A percentile compares a stretch with the other conserved stretches of the same genome.
Conservation (phyloP, 2,329 filamentous ascomycete genomes). For the Tolypocladium amazonense region DNA sequence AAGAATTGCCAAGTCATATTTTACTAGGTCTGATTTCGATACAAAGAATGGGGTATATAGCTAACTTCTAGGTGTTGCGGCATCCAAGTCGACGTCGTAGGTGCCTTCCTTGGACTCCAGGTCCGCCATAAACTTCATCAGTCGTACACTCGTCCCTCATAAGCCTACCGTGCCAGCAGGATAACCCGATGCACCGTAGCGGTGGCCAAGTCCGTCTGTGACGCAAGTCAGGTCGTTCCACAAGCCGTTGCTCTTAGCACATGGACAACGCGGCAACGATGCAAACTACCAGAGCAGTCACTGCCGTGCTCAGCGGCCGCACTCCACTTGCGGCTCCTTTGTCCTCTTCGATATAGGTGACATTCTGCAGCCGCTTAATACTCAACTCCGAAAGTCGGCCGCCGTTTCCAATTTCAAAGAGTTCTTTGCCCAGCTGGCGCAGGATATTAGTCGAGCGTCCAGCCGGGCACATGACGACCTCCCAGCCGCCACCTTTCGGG, state of each 20-base stretch:
- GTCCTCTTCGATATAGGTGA: constrained; percentile 23
- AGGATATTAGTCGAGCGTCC: constrained; percentile 51
- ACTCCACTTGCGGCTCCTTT: constrained; percentile 12
- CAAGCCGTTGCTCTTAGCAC: neutral
- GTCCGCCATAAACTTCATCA: neutral
- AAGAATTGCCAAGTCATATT: neutral
- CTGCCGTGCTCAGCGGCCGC: constrained; percentile 6
- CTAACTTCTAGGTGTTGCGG: constrained; percentile 4
- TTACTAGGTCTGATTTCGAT: constrained; percentile 1
- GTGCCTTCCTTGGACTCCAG: neutral
- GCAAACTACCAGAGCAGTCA: constrained; percentile 2
- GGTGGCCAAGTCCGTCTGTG: neutral
- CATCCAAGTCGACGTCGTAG: neutral
- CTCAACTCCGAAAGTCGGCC: constrained; percentile 24
- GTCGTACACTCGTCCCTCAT: neutral
- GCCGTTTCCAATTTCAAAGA: constrained; percentile 34
- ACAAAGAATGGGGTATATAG: constrained; percentile 2
- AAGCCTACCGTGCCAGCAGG: neutral
- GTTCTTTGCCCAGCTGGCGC: constrained; percentile 35
- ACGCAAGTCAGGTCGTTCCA: neutral
- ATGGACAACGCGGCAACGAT: neutral
- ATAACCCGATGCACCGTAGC: neutral
- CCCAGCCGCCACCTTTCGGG: constrained; percentile 61
- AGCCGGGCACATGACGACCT: constrained; percentile 65
- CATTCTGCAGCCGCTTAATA: constrained; percentile 19